Conservation (phyloP, 495 filamentous ascomycete species). For the Daldinia grandis region DNA sequence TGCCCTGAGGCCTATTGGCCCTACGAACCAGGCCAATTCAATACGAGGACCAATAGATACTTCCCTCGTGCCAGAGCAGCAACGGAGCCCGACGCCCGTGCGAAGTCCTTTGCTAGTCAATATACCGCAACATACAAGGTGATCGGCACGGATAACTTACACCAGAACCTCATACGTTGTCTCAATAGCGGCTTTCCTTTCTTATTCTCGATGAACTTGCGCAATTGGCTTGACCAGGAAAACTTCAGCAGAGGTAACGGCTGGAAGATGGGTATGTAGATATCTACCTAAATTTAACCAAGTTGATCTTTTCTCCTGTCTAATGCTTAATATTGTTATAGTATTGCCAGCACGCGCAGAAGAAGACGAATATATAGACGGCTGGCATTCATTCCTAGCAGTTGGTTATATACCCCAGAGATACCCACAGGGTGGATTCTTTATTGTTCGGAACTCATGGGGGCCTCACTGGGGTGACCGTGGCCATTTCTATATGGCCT, state of each 20-base stretch:
- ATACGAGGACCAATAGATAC: neutral
- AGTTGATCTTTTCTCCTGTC: neutral
- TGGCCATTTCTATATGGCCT: neutral
- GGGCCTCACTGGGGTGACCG: neutral
- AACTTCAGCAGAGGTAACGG: neutral
- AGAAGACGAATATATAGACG: no score
- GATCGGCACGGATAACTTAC: neutral
- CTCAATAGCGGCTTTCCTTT: neutral
- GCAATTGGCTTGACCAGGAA: neutral
- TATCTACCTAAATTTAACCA: neutral
- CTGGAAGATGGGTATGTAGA: neutral
- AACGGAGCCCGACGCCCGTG: neutral
- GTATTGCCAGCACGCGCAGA: neutral
- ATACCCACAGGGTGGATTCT: neutral
- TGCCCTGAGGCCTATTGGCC: neutral
- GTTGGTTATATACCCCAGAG: neutral
- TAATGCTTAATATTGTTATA: neutral
- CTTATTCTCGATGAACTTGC: neutral
- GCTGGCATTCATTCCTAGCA: neutral
- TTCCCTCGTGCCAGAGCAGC: neutral
- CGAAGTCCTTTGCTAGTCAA: neutral
- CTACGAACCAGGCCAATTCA: neutral
- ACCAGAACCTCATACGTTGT: neutral
- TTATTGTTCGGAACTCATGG: neutral
- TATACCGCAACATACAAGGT: neutral